Percentiles rank a stretch among this genome's conserved stretches.
phyloP scores from a whole-genome alignment of 805 yeast species.

The Pichia eremophila region DNA sequence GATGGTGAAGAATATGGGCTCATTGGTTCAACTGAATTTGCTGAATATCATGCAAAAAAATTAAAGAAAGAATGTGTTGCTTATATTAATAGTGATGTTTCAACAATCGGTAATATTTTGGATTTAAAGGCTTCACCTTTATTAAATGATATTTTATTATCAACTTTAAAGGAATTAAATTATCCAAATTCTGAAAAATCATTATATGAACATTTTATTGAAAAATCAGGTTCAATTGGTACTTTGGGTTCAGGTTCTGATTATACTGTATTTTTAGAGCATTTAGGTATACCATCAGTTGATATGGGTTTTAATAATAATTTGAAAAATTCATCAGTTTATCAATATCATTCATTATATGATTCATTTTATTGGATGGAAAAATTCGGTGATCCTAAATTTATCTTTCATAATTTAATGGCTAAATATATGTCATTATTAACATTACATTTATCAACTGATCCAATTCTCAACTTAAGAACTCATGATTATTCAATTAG shows the following conservation, averaged over 20 bases:
- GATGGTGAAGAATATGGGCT: conserved; percentile 73
- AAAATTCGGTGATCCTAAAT: conserved; percentile 52
- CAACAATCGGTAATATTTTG: conserved; percentile 47
- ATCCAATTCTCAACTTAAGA: conserved; percentile 35
- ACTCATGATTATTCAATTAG: conserved; percentile 40
- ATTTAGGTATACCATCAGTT: conserved; percentile 50
- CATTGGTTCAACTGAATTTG: conserved; percentile 72
- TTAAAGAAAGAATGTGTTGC: conserved; percentile 48
- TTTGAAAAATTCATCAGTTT: conserved; percentile 43
- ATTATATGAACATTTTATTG: conserved; percentile 29
- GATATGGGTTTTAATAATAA: conserved; percentile 44
- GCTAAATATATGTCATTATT: conserved; percentile 45
- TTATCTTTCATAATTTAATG: conserved; percentile 46
- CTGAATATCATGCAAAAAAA: conserved; percentile 44
- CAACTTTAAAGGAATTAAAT: conserved; percentile 34
- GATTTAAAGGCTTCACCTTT: conserved; percentile 51
- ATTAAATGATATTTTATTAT: conserved; percentile 36
- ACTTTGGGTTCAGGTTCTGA: conserved; percentile 67
- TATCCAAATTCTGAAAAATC: conserved; percentile 34
- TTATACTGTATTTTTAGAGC: conserved; percentile 51
- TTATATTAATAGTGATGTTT: conserved; percentile 62
- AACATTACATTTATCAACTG: conserved; percentile 39
- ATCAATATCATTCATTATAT: conserved; percentile 70
- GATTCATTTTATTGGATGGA: conserved; percentile 69
- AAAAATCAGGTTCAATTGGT: conserved; percentile 27